Conservation (phyloP, 2,329 filamentous ascomycete species). For the Chrysosporium keratinophilum region DNA sequence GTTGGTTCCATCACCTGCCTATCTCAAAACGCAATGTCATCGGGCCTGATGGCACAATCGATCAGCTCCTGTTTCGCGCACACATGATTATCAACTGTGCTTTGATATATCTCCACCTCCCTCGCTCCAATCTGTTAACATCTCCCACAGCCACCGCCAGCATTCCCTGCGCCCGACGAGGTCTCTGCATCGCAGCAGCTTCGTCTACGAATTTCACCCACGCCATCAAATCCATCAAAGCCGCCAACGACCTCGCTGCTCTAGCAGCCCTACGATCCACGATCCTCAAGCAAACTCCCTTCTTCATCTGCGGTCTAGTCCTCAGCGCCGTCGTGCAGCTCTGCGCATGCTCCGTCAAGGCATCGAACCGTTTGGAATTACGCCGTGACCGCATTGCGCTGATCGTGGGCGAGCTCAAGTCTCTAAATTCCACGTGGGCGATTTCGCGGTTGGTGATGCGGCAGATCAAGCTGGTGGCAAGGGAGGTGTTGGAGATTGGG, state of each 20-base stretch:
- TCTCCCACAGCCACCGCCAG: constrained; percentile 41
- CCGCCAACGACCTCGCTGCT: constrained; percentile 67
- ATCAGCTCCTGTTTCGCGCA: constrained; percentile 87
- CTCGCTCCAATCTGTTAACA: constrained; percentile 60
- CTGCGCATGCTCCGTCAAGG: constrained; percentile 58
- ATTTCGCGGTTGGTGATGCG: constrained; percentile 58
- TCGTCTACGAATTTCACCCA: constrained; percentile 43
- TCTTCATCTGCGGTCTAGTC: constrained; percentile 72
- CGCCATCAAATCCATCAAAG: constrained; percentile 68
- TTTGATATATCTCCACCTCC: constrained; percentile 67
- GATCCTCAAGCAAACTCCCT: constrained; percentile 65
- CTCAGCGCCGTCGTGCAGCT: constrained; percentile 72
- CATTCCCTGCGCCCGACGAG: constrained; percentile 36
- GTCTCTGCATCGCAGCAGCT: constrained; percentile 30
- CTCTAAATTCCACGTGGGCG: constrained; percentile 60
- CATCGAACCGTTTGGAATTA: constrained; percentile 49
- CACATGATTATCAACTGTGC: constrained; percentile 61
- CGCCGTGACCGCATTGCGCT: constrained; percentile 61
- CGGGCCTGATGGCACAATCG: constrained; percentile 58
- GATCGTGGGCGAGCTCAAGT: constrained; percentile 64
- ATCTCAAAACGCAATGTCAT: constrained; percentile 59
- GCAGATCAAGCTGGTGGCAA: constrained; percentile 69
- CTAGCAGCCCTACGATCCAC: constrained; percentile 52
- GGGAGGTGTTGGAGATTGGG: constrained; percentile 51
- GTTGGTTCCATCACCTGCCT: constrained; percentile 73